Percentiles rank a stretch among this genome's conserved stretches.
These are phyloP conservation scores for Auriculariales sp. DNA, from an alignment of 768 basidiomycete genomes.

Conservation along the genomic window DNA sequence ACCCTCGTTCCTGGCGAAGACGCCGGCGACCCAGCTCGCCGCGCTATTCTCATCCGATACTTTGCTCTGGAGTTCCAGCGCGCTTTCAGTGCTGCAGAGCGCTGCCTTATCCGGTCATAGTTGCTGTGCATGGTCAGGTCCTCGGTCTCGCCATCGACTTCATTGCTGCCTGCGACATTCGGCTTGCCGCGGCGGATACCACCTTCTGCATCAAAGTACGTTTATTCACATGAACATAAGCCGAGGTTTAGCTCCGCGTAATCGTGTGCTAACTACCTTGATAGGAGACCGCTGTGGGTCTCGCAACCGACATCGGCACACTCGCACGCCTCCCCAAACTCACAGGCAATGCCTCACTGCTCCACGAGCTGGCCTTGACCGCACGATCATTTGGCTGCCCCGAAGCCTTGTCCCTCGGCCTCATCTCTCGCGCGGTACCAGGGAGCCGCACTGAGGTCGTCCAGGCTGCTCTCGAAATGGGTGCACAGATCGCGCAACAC, in stretches of 20 bases:
- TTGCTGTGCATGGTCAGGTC: constrained; percentile 59
- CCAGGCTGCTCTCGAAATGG: constrained; percentile 48
- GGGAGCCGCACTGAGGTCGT: constrained; percentile 58
- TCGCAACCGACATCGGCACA: constrained; percentile 81
- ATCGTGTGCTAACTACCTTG: constrained; percentile 1
- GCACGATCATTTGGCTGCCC: constrained; percentile 50
- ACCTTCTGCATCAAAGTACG: constrained; percentile 61
- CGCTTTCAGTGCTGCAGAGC: constrained; percentile 51
- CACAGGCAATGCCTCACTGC: constrained; percentile 55
- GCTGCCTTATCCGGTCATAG: constrained; percentile 73
- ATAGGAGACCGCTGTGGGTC: constrained; percentile 75
- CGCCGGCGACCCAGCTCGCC: constrained; percentile 35
- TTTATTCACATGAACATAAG: neutral
- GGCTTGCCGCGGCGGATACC: constrained; percentile 49
- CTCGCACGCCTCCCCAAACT: constrained; percentile 71
- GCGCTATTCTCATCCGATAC: constrained; percentile 31
- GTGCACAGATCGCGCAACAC: constrained; percentile 51
- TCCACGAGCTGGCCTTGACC: constrained; percentile 65
- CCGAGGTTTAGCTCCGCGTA: neutral
- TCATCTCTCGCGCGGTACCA: constrained; percentile 56
- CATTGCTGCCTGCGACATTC: constrained; percentile 60
- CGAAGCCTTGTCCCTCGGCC: constrained; percentile 55
- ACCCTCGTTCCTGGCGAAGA: neutral
- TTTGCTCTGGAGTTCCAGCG: constrained; percentile 49
- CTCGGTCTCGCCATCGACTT: constrained; percentile 73